A percentile compares a stretch with the other conserved stretches of the same genome.
phyloP scores from a whole-genome alignment of 805 yeast species.

The Candida easanensis region DNA sequence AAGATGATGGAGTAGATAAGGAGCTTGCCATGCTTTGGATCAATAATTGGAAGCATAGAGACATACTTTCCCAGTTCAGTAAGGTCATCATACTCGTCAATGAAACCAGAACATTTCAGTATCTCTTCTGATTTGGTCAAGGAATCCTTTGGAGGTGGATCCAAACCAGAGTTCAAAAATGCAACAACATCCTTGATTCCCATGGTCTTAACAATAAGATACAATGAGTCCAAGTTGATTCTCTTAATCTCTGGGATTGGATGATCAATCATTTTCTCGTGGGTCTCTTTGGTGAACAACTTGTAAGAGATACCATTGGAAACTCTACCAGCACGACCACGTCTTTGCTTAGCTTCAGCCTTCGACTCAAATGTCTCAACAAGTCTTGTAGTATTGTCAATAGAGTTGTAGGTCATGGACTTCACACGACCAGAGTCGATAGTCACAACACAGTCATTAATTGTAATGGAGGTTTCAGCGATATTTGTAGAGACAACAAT shows the following conservation, averaged over 20 bases:
- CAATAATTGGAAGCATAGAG: slow-evolving; percentile 78
- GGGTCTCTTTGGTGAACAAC: slow-evolving; percentile 64
- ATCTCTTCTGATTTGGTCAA: slow-evolving; percentile 39
- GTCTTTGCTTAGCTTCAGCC: slow-evolving; percentile 86
- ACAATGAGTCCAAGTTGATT: slow-evolving; percentile 78
- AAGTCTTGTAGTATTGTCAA: slow-evolving; percentile 64
- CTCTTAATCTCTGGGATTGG: slow-evolving; percentile 90
- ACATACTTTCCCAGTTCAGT: slow-evolving; percentile 80
- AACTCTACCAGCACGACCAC: slow-evolving; percentile 99
- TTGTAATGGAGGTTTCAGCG: slow-evolving; percentile 96
- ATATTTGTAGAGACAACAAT: slow-evolving; percentile 87
- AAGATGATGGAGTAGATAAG: slow-evolving; percentile 77
- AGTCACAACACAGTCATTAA: slow-evolving; percentile 91
- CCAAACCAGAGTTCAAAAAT: slow-evolving; percentile 74
- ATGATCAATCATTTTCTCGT: slow-evolving; percentile 57
- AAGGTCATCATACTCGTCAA: slow-evolving; percentile 45
- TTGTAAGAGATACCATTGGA: slow-evolving; percentile 79
- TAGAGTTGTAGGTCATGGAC: slow-evolving; percentile 66
- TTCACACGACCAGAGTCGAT: slow-evolving; percentile 87
- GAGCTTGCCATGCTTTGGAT: slow-evolving; percentile 80
- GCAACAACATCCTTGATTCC: slow-evolving; percentile 69
- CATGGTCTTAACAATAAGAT: slow-evolving; percentile 84
- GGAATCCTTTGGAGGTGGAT: slow-evolving; percentile 60
- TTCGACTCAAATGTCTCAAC: slow-evolving; percentile 84
- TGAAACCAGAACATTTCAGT: slow-evolving; percentile 71